Conservation (phyloP, 2,329 filamentous ascomycete species). For the Xylariaceae sp. region DNA sequence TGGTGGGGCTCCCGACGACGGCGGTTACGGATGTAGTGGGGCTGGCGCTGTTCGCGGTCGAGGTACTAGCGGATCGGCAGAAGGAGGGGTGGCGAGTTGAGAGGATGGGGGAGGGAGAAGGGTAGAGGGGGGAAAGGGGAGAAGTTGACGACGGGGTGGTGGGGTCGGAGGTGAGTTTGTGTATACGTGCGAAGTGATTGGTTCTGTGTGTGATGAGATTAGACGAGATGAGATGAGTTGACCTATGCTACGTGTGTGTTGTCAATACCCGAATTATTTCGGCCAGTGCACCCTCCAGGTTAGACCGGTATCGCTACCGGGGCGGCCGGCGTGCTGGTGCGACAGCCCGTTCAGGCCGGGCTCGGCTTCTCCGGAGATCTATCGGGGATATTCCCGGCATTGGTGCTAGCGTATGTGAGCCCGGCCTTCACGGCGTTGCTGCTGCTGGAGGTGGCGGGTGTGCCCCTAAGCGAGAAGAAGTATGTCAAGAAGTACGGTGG, state of each 20-base stretch:
- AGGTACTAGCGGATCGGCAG: conserved; percentile 65
- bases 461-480: conserved; percentile 69
- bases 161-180: conserved; percentile 53
- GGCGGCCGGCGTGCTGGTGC: conserved; percentile 59
- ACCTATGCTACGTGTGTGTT: conserved; percentile 39
- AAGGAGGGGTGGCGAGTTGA: conserved; percentile 67
- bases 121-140: too few relatives aligned
- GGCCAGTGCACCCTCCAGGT: conserved; percentile 69
- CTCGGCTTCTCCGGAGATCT: conserved; percentile 56
- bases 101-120: too few relatives aligned
- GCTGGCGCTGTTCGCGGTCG: conserved; percentile 61
- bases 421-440: conserved; percentile 67
- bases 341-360: conserved; percentile 56
- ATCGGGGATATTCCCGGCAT: conserved; percentile 33
- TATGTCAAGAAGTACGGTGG: conserved; percentile 68
- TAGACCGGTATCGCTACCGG: conserved; percentile 69
- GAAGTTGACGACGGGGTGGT: conserved; percentile 65
- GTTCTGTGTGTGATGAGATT: not conserved
- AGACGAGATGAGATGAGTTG: not conserved
- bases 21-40: conserved; percentile 59
- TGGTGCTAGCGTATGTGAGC: conserved; percentile 57
- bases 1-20: conserved; percentile 53
- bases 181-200: not conserved
- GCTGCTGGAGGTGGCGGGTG: conserved; percentile 64
- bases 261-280: conserved; percentile 69